Evolutionary conservation across 2,329 filamentous ascomycete species (phyloP).

Genomic region (Phoma herbarum): DNA sequence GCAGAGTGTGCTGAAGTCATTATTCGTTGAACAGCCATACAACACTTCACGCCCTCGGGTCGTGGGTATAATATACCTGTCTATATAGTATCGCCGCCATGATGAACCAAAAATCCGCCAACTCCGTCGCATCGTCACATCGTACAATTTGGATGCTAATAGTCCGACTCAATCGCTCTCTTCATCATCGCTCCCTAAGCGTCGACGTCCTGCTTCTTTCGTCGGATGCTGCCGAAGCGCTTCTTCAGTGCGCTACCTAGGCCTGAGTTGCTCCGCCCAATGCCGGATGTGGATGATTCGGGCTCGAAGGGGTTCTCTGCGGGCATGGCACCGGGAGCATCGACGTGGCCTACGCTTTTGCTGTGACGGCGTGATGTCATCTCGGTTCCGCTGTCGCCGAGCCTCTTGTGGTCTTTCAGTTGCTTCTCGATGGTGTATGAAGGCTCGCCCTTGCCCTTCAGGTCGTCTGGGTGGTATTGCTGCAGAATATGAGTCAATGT

Average conservation of each 20-base stretch:
- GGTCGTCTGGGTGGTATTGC: constrained; percentile 76
- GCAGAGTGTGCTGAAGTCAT: neutral
- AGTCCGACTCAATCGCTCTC: constrained; percentile 1
- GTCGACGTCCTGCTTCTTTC: constrained; percentile 42
- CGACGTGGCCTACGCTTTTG: constrained; percentile 48
- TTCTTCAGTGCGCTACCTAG: constrained; percentile 55
- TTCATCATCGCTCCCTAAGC: constrained; percentile 26
- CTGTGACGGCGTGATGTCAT: constrained; percentile 53
- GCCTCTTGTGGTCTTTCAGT: constrained; percentile 66
- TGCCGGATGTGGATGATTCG: constrained; percentile 33
- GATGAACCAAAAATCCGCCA: constrained; percentile 2
- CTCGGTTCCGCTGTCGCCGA: constrained; percentile 54
- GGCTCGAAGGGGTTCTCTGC: constrained; percentile 43
- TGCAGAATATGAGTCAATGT: constrained; percentile 30
- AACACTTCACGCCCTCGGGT: constrained; percentile 8
- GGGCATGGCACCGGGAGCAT: constrained; percentile 33
- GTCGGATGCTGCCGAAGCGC: constrained; percentile 57
- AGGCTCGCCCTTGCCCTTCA: constrained; percentile 85
- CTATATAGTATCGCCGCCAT: constrained; percentile 1
- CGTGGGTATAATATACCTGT: constrained; percentile 1
- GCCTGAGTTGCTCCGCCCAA: constrained; percentile 47
- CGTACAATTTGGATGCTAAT: constrained; percentile 17
- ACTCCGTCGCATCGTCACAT: constrained; percentile 1
- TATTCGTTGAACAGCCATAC: constrained; percentile 15
- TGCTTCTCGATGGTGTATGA: constrained; percentile 75